Evolutionary conservation across 1,284 basidiomycete genomes (phyloP).

Genomic region (Boletus albobrunnescens): DNA sequence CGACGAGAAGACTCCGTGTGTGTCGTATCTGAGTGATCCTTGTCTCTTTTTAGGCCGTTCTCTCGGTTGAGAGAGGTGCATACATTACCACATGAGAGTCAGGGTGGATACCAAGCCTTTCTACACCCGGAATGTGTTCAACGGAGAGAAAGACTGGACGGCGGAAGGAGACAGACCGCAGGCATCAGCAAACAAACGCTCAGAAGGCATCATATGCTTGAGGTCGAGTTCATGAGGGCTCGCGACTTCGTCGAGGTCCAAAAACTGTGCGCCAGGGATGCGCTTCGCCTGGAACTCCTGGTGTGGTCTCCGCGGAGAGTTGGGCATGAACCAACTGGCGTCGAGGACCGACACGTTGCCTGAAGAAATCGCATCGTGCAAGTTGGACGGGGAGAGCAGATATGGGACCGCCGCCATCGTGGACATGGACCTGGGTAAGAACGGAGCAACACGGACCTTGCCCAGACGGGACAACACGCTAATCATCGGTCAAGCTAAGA

Average conservation of each 20-base stretch:
- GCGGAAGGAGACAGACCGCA: slow-evolving; percentile 55
- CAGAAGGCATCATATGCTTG: slow-evolving; percentile 90
- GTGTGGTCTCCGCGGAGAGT: slow-evolving; percentile 59
- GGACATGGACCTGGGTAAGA: slow-evolving; percentile 31
- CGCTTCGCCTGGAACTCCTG: slow-evolving; percentile 67
- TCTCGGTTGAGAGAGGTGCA: slow-evolving; percentile 20
- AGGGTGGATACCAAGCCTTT: slow-evolving; percentile 69
- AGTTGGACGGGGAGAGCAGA: slow-evolving; percentile 49
- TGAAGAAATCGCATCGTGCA: slow-evolving; percentile 37
- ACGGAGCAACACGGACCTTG: slow-evolving; percentile 8
- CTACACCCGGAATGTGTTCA: slow-evolving; percentile 37
- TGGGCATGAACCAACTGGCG: slow-evolving; percentile 88
- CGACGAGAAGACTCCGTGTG: slow-evolving; percentile 82
- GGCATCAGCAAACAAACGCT: slow-evolving; percentile 70
- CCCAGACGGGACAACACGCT: slow-evolving; percentile 9
- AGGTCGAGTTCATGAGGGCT: slow-evolving; percentile 68
- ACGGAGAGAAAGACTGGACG: slow-evolving; percentile 2
- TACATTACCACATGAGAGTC: slow-evolving; percentile 81
- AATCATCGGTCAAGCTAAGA: neutral
- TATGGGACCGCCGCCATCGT: slow-evolving; percentile 40
- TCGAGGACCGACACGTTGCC: slow-evolving; percentile 58
- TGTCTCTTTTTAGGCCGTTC: slow-evolving; percentile 7
- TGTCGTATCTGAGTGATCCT: slow-evolving; percentile 65
- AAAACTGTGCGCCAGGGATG: slow-evolving; percentile 72
- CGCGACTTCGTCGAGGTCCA: slow-evolving; percentile 82